Percentiles rank a stretch among this genome's conserved stretches.
phyloP scores from a whole-genome alignment of 441 rosid species.

The Monsonia emarginata region DNA sequence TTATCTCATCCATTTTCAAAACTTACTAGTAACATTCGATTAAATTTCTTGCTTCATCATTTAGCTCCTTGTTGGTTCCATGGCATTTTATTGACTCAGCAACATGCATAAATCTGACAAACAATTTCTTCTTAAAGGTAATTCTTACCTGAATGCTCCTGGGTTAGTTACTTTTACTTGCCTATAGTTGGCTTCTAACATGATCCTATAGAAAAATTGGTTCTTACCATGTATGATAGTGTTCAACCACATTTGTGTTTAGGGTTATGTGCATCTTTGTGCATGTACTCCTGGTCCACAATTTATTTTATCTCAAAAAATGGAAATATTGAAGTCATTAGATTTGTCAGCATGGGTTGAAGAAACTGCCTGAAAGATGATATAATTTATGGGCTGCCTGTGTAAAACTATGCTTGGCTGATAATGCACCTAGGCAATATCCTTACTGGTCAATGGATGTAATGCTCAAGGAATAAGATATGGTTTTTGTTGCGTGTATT shows the following conservation, averaged over 20 bases:
- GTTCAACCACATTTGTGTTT: not conserved
- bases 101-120: not conserved
- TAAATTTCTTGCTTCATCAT: not conserved
- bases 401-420: not conserved
- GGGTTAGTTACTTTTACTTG: not conserved
- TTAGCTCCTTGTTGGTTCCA: not conserved
- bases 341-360: not conserved
- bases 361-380: not conserved
- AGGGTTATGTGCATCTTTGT: not conserved
- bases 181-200: not conserved
- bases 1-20: not conserved
- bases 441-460: not conserved
- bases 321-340: not conserved
- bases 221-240: not conserved
- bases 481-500: not conserved
- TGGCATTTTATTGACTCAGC: not conserved
- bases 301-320: not conserved
- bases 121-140: too few relatives aligned
- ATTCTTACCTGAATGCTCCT: not conserved
- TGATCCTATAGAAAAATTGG: not conserved
- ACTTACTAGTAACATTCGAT: not conserved
- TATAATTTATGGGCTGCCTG: not conserved
- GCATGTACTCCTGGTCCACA: not conserved
- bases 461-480: not conserved
- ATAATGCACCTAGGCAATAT: not conserved